phyloP scores from a whole-genome alignment of 2,329 filamentous ascomycete species.

The Volutella citrinella region DNA sequence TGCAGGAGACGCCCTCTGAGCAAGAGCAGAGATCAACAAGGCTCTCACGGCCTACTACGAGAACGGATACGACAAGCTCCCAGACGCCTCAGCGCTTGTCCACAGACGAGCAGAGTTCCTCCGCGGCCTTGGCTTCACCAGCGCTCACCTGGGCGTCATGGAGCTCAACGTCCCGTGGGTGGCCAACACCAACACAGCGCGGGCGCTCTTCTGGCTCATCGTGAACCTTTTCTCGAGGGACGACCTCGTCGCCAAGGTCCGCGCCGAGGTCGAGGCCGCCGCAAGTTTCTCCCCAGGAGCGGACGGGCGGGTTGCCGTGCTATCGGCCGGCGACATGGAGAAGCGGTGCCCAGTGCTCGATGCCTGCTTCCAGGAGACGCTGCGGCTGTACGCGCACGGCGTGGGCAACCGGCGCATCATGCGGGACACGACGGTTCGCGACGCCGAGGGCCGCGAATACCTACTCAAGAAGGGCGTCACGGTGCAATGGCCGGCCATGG shows the following conservation, averaged over 20 bases:
- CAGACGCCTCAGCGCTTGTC: slow-evolving; percentile 27
- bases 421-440: slow-evolving; percentile 33
- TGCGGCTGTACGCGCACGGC: slow-evolving; percentile 37
- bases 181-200: slow-evolving; percentile 34
- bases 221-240: slow-evolving; percentile 26
- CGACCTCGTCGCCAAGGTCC: slow-evolving; percentile 23
- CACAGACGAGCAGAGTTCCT: slow-evolving; percentile 23
- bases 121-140: slow-evolving; percentile 27
- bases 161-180: slow-evolving; percentile 32
- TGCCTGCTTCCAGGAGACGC: slow-evolving; percentile 41
- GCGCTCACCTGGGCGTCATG: slow-evolving; percentile 23
- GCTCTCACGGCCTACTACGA: slow-evolving; percentile 30
- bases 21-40: slow-evolving; percentile 25
- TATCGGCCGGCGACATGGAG: slow-evolving; percentile 34
- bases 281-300: not conserved
- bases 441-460: slow-evolving; percentile 20
- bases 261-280: slow-evolving; percentile 27
- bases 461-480: slow-evolving; percentile 23
- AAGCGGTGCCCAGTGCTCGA: slow-evolving; percentile 38
- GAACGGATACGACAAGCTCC: slow-evolving; percentile 19
- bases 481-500: slow-evolving; percentile 20
- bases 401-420: slow-evolving; percentile 37
- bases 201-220: slow-evolving; percentile 35
- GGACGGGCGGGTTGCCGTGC: slow-evolving; percentile 11
- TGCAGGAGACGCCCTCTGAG: not conserved